Evolutionary conservation across 2,329 filamentous ascomycete genomes (phyloP).

Genomic region (Colletotrichum costaricense): DNA sequence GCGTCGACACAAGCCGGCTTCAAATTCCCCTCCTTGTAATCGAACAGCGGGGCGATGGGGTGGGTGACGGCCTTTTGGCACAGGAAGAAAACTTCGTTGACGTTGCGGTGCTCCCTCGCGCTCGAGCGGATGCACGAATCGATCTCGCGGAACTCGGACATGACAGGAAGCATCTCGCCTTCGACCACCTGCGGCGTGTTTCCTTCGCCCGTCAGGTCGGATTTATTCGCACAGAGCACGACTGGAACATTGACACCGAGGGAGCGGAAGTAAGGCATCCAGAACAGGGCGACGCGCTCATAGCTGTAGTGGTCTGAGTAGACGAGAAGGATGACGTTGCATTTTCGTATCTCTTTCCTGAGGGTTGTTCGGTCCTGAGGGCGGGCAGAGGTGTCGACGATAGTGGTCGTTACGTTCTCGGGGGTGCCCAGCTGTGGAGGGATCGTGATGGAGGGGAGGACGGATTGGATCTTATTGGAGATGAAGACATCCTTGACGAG

Average conservation of each 20-base stretch:
- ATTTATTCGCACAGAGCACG: slow-evolving; percentile 96
- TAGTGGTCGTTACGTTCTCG: slow-evolving; percentile 96
- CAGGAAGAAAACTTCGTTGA: slow-evolving; percentile 96
- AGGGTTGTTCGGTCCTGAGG: slow-evolving; percentile 92
- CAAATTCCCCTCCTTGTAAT: slow-evolving; percentile 89
- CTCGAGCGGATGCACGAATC: slow-evolving; percentile 97
- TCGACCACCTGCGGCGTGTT: slow-evolving; percentile 88
- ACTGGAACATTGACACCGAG: slow-evolving; percentile 99
- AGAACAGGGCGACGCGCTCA: slow-evolving; percentile 95
- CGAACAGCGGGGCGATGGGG: slow-evolving; percentile 94
- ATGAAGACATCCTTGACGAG: slow-evolving; percentile 98
- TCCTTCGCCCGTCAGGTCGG: slow-evolving; percentile 82
- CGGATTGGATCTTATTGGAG: slow-evolving; percentile 92
- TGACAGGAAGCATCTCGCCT: slow-evolving; percentile 97
- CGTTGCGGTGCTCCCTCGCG: slow-evolving; percentile 90
- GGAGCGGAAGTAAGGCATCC: slow-evolving; percentile 98
- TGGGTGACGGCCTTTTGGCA: slow-evolving; percentile 99
- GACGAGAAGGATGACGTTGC: slow-evolving; percentile 95
- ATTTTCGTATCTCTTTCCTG: slow-evolving; percentile 94
- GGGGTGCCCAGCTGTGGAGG: slow-evolving; percentile 92
- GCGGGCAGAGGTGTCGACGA: slow-evolving; percentile 95
- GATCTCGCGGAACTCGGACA: slow-evolving; percentile 99
- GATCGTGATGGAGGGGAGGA: slow-evolving; percentile 94
- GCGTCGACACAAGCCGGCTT: slow-evolving; percentile 92
- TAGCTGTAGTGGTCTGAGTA: slow-evolving; percentile 99